Conservation (phyloP, 2,329 filamentous ascomycete genomes). For the Cytospora mali region DNA sequence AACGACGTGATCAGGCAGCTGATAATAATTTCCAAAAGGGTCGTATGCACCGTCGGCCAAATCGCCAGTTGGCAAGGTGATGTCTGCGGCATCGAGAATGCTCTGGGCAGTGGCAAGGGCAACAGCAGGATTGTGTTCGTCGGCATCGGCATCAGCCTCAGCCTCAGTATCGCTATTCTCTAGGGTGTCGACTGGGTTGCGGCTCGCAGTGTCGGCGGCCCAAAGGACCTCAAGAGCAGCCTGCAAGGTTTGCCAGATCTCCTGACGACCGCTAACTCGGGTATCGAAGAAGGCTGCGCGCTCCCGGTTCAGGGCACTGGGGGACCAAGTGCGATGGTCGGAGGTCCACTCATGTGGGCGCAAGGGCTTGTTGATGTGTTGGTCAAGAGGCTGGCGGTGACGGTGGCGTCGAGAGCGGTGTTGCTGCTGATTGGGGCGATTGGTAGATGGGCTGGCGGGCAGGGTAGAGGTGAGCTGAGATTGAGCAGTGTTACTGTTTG, state of each 20-base stretch:
- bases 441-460: slow-evolving; percentile 31
- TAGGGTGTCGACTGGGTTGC: slow-evolving; percentile 9
- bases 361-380: slow-evolving; percentile 73
- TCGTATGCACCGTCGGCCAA: slow-evolving; percentile 74
- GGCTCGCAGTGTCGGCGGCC: slow-evolving; percentile 46
- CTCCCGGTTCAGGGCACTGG: slow-evolving; percentile 68
- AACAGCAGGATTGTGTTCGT: slow-evolving; percentile 41
- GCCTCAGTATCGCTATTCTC: slow-evolving; percentile 14
- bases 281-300: slow-evolving; percentile 89
- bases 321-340: slow-evolving; percentile 68
- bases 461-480: slow-evolving; percentile 6
- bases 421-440: slow-evolving; percentile 27
- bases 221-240: slow-evolving; percentile 70
- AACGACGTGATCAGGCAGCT: slow-evolving; percentile 68
- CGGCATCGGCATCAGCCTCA: slow-evolving; percentile 30
- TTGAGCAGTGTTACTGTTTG: slow-evolving; percentile 27
- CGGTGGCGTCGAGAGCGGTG: slow-evolving; percentile 40
- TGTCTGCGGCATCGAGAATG: slow-evolving; percentile 76
- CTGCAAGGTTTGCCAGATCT: slow-evolving; percentile 79
- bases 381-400: slow-evolving; percentile 50
- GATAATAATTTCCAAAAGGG: slow-evolving; percentile 68
- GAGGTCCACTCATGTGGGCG: slow-evolving; percentile 68
- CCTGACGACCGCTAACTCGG: slow-evolving; percentile 72
- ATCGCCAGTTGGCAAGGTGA: slow-evolving; percentile 74
- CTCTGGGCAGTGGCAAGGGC: slow-evolving; percentile 72